phyloP scores from a whole-genome alignment of 768 basidiomycete genomes.

The Termitomyces sp. region DNA sequence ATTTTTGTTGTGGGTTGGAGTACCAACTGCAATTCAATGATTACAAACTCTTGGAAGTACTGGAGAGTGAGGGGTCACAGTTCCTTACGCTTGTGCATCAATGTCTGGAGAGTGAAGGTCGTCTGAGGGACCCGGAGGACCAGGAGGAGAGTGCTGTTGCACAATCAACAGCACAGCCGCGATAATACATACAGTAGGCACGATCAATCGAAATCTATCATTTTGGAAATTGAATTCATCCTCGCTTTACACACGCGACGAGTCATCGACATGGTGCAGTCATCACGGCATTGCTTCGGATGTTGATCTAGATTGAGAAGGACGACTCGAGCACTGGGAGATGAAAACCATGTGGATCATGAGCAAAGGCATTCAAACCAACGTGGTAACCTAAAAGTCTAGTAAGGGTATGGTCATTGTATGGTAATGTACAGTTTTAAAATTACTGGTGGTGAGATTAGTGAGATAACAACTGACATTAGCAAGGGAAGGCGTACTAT shows the following conservation, averaged over 20 bases:
- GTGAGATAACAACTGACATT: neutral
- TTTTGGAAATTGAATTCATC: no score
- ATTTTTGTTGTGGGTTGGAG: slow-evolving; percentile 46
- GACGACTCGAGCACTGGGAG: neutral
- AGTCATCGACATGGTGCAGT: neutral
- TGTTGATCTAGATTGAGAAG: neutral
- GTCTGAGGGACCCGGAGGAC: slow-evolving; percentile 12
- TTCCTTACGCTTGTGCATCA: slow-evolving; percentile 39
- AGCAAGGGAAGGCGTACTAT: neutral
- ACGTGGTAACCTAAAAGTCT: neutral
- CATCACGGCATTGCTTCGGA: neutral
- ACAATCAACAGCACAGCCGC: neutral
- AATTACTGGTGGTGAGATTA: neutral
- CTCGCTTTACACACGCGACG: neutral
- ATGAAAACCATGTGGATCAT: neutral
- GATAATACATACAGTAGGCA: neutral
- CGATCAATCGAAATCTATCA: neutral
- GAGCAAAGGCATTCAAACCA: neutral
- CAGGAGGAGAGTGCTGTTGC: neutral
- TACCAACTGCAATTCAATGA: slow-evolving; percentile 48
- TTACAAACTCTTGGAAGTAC: slow-evolving; percentile 37
- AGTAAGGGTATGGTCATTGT: neutral
- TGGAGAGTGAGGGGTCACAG: slow-evolving; percentile 40
- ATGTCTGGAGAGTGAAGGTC: slow-evolving; percentile 41
- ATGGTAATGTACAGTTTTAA: neutral